Percentiles rank a stretch among this genome's conserved stretches.
These are phyloP conservation scores for Conringia planisiliqua DNA, from an alignment of 345 rosid genomes.

Conservation along the genomic window DNA sequence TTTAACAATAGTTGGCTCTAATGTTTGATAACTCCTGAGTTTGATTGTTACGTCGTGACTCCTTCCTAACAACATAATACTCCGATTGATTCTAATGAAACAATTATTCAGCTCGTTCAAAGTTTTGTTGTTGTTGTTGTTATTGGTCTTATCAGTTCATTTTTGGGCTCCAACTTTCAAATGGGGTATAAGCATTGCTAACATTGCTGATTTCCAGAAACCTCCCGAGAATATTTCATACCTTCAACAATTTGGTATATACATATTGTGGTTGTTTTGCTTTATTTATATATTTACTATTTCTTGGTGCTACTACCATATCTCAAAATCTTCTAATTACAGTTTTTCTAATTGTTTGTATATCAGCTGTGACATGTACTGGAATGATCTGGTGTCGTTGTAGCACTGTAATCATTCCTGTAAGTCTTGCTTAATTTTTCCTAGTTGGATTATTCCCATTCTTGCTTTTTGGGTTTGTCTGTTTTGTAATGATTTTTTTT, in stretches of 20 bases:
- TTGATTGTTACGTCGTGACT: background rate
- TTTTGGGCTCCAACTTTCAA: constrained; percentile 59
- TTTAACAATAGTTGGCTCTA: background rate
- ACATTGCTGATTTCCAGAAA: constrained; percentile 47
- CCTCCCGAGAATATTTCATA: constrained; percentile 46
- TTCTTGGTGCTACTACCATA: background rate
- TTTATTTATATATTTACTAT: background rate
- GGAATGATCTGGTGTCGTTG: constrained; percentile 76
- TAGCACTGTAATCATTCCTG: constrained; percentile 76
- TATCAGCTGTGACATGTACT: constrained; percentile 65
- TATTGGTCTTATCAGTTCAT: constrained; percentile 46
- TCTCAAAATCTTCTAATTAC: background rate
- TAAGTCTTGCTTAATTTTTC: constrained; percentile 37
- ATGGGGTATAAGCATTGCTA: constrained; percentile 50
- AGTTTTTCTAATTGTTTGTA: background rate
- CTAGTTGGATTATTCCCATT: background rate
- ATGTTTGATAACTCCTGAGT: background rate
- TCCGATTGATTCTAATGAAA: background rate
- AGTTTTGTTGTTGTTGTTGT: background rate
- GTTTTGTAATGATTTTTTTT: background rate
- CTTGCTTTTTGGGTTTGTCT: background rate
- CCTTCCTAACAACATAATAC: background rate
- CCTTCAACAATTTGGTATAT: constrained; percentile 42
- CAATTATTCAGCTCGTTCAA: background rate
- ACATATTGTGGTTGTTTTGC: background rate